Evolutionary conservation across 768 basidiomycete genomes (phyloP).

Genomic region (Mycena amicta): DNA sequence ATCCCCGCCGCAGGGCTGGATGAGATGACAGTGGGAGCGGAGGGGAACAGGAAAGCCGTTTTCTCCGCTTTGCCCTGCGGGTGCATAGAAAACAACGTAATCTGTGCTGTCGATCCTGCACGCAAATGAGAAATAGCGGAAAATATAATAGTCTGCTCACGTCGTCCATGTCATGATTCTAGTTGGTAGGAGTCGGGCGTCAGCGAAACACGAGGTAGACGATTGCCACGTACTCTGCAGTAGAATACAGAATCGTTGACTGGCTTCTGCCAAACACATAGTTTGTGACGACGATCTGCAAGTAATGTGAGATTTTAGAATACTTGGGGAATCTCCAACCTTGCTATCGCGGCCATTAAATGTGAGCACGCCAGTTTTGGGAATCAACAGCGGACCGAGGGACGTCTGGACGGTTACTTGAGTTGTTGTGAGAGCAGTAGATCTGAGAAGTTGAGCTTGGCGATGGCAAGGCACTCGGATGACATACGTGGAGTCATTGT

Average conservation of each 20-base stretch:
- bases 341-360: conserved; percentile 53
- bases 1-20: conserved; percentile 31
- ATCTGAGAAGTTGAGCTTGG: conserved; percentile 30
- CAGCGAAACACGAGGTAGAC: background rate
- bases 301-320: background rate
- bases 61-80: conserved; percentile 45
- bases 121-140: background rate
- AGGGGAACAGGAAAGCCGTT: conserved; percentile 41
- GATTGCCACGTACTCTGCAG: conserved; percentile 47
- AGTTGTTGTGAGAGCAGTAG: conserved; percentile 46
- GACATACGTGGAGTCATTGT: conserved; percentile 42
- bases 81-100: conserved; percentile 48
- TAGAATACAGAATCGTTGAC: conserved; percentile 45
- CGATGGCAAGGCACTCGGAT: background rate
- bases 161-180: conserved; percentile 61
- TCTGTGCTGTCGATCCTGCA: conserved; percentile 43
- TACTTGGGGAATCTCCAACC: conserved; percentile 3
- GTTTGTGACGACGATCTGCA: conserved; percentile 46
- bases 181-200: background rate
- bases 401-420: conserved; percentile 48
- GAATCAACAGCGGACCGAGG: conserved; percentile 39
- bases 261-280: conserved; percentile 43
- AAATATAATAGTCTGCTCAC: conserved; percentile 28
- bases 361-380: conserved; percentile 39
- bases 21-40: conserved; percentile 28